These are phyloP conservation scores for Evernia prunastri DNA, from an alignment of 495 filamentous ascomycete species.

Conservation along the genomic window DNA sequence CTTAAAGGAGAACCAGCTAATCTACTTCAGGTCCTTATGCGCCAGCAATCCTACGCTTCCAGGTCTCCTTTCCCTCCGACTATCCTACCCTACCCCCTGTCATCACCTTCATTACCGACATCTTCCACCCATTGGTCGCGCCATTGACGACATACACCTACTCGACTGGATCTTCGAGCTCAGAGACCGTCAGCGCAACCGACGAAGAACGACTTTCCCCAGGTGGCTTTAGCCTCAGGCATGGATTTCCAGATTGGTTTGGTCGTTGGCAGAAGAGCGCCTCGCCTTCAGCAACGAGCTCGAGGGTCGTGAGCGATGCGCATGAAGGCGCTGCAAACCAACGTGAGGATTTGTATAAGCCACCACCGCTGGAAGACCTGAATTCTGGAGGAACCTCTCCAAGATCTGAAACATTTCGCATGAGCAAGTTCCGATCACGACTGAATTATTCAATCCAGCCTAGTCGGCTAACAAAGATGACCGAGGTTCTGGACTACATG, in stretches of 20 bases:
- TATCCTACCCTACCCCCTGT: conserved; percentile 77
- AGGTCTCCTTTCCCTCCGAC: conserved; percentile 73
- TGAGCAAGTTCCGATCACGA: conserved; percentile 17
- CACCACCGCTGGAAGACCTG: conserved; percentile 9
- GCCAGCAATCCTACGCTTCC: conserved; percentile 80
- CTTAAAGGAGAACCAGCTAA: conserved; percentile 5
- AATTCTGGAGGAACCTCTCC: conserved; percentile 21
- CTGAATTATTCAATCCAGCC: background rate
- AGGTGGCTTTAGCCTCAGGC: conserved; percentile 77
- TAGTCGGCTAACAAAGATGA: conserved; percentile 35
- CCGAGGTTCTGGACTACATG: conserved; percentile 70
- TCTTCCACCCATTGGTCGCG: conserved; percentile 90
- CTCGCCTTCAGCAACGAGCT: conserved; percentile 31
- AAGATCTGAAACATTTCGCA: conserved; percentile 23
- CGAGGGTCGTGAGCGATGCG: conserved; percentile 34
- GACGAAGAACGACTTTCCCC: conserved; percentile 78
- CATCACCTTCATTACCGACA: conserved; percentile 80
- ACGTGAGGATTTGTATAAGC: conserved; percentile 10
- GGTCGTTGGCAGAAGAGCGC: conserved; percentile 40
- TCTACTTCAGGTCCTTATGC: conserved; percentile 68
- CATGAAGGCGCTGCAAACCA: conserved; percentile 2
- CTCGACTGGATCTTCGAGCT: conserved; percentile 61
- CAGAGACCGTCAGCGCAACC: conserved; percentile 68
- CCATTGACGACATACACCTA: conserved; percentile 88
- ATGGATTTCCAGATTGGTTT: conserved; percentile 90